Base-by-base conservation (phyloP, 2,329 filamentous ascomycete species). In the Fusarium sp. region DNA sequence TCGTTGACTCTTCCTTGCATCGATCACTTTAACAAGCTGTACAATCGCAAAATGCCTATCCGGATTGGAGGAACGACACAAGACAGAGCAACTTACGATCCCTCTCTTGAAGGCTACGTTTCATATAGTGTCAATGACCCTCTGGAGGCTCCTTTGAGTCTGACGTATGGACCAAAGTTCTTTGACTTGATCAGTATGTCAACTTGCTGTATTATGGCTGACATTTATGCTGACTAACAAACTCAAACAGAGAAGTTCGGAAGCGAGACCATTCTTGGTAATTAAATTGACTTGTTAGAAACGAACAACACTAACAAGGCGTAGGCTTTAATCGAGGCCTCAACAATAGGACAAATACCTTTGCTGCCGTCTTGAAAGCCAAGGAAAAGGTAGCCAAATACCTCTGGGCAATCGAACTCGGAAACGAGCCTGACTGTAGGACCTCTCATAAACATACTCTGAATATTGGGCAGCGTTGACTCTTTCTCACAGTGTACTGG, bases 21-120 rank as follows among this genome's bases (percentile, higher is more conserved):
- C 5, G 35, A 40, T 38, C 44, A 53, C 23, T 60, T 60, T 6
- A 52, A 38, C 5, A 53, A 53, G 44, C 21, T 60, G 2, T 60
- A 60, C 3, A 21, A 25, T 9, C 30, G 37, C 6, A 53, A 53
- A 21, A 60, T 53, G 5, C 57, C 44, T 8, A 60, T 60, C 25
- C 57, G 44, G 1, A 60, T 60, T 11, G 44, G 57, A 25, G 57
- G 57, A 18, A 60, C 57, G 9, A 60, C 57, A 10, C 57, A 60
- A 10, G 57, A 60, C 16, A 60, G 57, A 25, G 57, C 57, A 21
- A 40, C 44, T 1, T 60, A 60, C 9, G 44, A 60, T 25, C 12
- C 33, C 21, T 7, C n/a, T 19, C 32, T 60, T 3, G 21, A 53
- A 18, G 44, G 28, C 11, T 53, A 60, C 15, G 35, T 60, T 19